Percentiles rank a stretch among this genome's conserved stretches.
Conservation (phyloP, 1,139 yeast species). For the Candida tropicalis region DNA sequence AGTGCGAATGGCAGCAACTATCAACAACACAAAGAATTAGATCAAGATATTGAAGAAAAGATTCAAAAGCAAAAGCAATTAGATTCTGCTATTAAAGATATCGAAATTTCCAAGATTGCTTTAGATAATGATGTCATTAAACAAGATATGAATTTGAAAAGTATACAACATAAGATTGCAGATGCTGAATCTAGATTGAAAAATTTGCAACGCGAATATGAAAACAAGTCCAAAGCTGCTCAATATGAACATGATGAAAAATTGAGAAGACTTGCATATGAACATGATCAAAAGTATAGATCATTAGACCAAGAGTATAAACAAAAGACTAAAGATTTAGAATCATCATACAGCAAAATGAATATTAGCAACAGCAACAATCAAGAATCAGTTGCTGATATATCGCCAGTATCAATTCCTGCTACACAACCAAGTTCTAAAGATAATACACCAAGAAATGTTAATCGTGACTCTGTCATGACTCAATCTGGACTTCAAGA, state of each 20-base stretch:
- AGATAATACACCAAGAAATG: constrained; percentile 4
- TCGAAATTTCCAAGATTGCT: constrained; percentile 23
- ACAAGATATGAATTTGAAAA: constrained; percentile 12
- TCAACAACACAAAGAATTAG: constrained; percentile 10
- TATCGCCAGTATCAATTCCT: constrained; percentile 15
- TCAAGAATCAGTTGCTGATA: constrained; percentile 6
- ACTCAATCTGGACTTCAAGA: constrained; percentile 40
- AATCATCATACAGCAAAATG: constrained; percentile 9
- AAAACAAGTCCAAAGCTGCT: constrained; percentile 10
- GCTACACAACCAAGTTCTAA: constrained; percentile 16
- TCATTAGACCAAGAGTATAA: constrained; percentile 9
- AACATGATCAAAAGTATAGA: constrained; percentile 9
- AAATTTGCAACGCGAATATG: constrained; percentile 14
- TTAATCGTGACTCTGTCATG: constrained; percentile 19
- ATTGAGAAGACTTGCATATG: constrained; percentile 10
- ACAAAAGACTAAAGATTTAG: constrained; percentile 13
- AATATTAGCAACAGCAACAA: constrained; percentile 4
- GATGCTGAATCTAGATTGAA: constrained; percentile 14
- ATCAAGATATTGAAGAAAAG: constrained; percentile 24
- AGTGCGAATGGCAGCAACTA: constrained; percentile 6
- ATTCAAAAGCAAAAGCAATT: constrained; percentile 23
- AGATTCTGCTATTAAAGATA: constrained; percentile 25
- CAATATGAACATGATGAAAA: constrained; percentile 17
- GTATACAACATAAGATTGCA: constrained; percentile 12
- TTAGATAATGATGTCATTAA: constrained; percentile 23